Evolutionary conservation across 148 eudicot genomes (phyloP), one percentile per base, ranked within the genome.

Genomic region (Camellia lanceoleosa): DNA sequence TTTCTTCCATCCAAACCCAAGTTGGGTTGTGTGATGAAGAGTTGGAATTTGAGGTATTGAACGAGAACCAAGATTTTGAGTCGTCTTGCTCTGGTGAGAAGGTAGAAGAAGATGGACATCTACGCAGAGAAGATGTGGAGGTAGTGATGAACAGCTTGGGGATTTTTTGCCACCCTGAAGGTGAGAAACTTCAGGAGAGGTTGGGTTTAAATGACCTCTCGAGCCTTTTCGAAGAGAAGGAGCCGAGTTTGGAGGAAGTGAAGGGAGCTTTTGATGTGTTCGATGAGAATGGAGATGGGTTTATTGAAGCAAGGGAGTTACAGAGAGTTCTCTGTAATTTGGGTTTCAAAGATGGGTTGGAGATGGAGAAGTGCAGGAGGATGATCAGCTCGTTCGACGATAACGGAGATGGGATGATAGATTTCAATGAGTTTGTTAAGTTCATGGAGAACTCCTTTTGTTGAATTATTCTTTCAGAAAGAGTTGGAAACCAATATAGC

Each of bases 201-300:
- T 79, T 76, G 46, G 42, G 41, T 42, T 30, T 54, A 6, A 68
- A 42, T 5, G 85, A 89, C 43, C 38, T 91, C 68, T 55, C 55
- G 5, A 64, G 78, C 20, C n/a, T 91, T 41, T 91, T 91, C 73
- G 94, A 91, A 71, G 89, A 89, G 67, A 74, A 75, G 20, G 88
- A 89, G 72, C 89, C 91, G 11, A 89, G 87, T 18, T 80, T 88
- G 72, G 86, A 85, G n/a, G 94, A 91, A 61, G 80, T 87, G 41
- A 88, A 79, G 67, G 91, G 81, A 44, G 90, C 94, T 42, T 91
- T 91, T 54, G 87, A 87, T 64, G 89, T 91, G 51, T 91, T 88
- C 83, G 94, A 91, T 83, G 67, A 87, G 60, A 89, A 91, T 76
- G 84, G 60, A 80, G 94, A 91, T 81, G 94, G 94, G 83, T 91